phyloP scores from a whole-genome alignment of 192 early-diverging fungal species.

The Pilobolus umbonatus region DNA sequence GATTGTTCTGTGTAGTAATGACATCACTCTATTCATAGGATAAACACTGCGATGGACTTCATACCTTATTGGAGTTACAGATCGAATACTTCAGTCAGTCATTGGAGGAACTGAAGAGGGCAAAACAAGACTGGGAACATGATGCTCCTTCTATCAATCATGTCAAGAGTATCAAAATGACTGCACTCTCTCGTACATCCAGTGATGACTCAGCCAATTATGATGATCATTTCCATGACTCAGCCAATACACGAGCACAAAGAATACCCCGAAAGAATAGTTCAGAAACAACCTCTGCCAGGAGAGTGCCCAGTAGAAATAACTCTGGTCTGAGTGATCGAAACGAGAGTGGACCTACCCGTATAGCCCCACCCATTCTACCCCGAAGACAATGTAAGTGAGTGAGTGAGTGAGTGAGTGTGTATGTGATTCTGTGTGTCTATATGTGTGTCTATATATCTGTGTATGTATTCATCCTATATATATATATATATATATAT shows the following conservation, averaged over 20 bases:
- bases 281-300: neutral
- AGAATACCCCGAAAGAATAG: conserved; percentile 1
- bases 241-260: conserved; percentile 9
- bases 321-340: conserved; percentile 1
- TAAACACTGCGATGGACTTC: conserved; percentile 8
- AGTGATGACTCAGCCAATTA: neutral
- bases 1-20: neutral
- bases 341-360: neutral
- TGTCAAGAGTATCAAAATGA: neutral
- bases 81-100: neutral
- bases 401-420: neutral
- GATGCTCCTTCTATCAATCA: neutral
- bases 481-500: neutral
- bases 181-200: neutral
- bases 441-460: neutral
- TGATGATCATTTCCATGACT: neutral
- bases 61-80: conserved; percentile 3
- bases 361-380: neutral
- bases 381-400: conserved; percentile 20
- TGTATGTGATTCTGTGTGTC: no score
- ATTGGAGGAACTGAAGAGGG: neutral
- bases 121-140: neutral
- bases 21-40: neutral
- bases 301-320: neutral
- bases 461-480: neutral